Evolutionary conservation across 2,329 filamentous ascomycete genomes (phyloP).

Genomic region (Xylariales sp.): DNA sequence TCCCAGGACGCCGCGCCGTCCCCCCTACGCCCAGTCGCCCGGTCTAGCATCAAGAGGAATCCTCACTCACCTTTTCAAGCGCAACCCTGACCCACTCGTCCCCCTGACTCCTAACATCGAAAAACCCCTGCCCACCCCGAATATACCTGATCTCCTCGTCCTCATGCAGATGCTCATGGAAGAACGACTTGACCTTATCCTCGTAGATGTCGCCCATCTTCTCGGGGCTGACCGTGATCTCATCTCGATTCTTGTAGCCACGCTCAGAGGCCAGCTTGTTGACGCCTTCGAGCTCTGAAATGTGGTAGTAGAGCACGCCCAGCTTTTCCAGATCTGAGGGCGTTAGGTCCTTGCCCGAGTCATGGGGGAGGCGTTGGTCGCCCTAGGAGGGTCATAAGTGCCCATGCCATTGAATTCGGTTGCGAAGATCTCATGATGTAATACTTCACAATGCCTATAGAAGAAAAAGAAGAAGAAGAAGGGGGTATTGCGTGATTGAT

Average conservation of each 20-base stretch:
- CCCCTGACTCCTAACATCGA: slow-evolving; percentile 78
- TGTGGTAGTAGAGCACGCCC: slow-evolving; percentile 74
- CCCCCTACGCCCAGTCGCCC: too few relatives aligned
- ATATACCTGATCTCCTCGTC: slow-evolving; percentile 98
- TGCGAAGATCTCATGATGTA: too few relatives aligned
- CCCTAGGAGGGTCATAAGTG: slow-evolving; percentile 48
- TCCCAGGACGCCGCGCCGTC: not conserved
- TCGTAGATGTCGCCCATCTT: slow-evolving; percentile 87
- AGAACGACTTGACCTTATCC: slow-evolving; percentile 89
- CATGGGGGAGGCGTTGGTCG: slow-evolving; percentile 88
- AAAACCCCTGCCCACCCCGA: slow-evolving; percentile 80
- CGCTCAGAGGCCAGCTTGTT: slow-evolving; percentile 70
- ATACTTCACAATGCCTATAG: too few relatives aligned
- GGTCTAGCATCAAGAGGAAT: too few relatives aligned
- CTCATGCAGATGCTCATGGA: slow-evolving; percentile 93
- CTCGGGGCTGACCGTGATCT: slow-evolving; percentile 81
- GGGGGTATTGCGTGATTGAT: slow-evolving; percentile 4
- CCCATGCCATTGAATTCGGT: slow-evolving; percentile 8
- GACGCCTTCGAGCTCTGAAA: slow-evolving; percentile 61
- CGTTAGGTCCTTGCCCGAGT: slow-evolving; percentile 69
- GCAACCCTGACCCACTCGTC: slow-evolving; percentile 88
- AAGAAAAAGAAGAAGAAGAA: slow-evolving; percentile 1
- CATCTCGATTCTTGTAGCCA: slow-evolving; percentile 90
- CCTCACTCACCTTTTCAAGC: slow-evolving; percentile 72
- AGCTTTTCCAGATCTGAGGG: slow-evolving; percentile 63